A percentile compares a stretch with the other conserved stretches of the same genome.
Conservation (phyloP, 805 yeast genomes). For the Starmerella vitae region DNA sequence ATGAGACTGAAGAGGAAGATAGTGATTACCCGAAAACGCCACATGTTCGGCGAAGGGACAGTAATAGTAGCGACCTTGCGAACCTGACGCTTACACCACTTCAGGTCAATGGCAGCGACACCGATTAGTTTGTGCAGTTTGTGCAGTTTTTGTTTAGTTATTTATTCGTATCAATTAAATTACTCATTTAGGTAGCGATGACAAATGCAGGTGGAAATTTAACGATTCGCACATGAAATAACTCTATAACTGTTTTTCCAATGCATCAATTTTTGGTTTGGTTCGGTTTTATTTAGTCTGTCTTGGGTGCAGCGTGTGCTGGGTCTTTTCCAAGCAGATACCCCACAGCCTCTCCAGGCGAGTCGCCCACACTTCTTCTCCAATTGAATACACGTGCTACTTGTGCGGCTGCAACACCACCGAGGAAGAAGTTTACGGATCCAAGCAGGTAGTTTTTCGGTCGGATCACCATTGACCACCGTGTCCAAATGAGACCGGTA, state of each 20-base stretch:
- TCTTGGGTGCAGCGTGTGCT: constrained; percentile 1
- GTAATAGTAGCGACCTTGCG: constrained; percentile 7
- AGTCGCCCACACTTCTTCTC: constrained; percentile 53
- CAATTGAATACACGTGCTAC: constrained; percentile 54
- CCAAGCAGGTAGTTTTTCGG: constrained; percentile 84
- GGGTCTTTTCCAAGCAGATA: constrained; percentile 33
- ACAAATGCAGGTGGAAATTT: too few relatives aligned
- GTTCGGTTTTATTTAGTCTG: too few relatives aligned
- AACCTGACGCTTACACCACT: constrained; percentile 15
- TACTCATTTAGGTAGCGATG: too few relatives aligned
- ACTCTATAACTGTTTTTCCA: too few relatives aligned
- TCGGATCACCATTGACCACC: constrained; percentile 89
- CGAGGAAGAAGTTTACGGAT: constrained; percentile 85
- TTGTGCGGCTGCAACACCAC: constrained; percentile 80
- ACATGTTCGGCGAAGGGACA: constrained; percentile 3
- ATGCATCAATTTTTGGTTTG: too few relatives aligned
- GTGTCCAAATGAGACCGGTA: constrained; percentile 93
- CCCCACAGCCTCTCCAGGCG: constrained; percentile 39
- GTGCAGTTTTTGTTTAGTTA: background rate
- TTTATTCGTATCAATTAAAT: too few relatives aligned
- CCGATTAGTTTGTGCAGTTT: background rate
- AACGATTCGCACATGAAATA: too few relatives aligned
- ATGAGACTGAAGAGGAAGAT: background rate
- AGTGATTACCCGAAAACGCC: constrained; percentile 3
- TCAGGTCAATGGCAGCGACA: background rate